phyloP scores from a whole-genome alignment of 305 asterid species.

The Salvia sclarea region DNA sequence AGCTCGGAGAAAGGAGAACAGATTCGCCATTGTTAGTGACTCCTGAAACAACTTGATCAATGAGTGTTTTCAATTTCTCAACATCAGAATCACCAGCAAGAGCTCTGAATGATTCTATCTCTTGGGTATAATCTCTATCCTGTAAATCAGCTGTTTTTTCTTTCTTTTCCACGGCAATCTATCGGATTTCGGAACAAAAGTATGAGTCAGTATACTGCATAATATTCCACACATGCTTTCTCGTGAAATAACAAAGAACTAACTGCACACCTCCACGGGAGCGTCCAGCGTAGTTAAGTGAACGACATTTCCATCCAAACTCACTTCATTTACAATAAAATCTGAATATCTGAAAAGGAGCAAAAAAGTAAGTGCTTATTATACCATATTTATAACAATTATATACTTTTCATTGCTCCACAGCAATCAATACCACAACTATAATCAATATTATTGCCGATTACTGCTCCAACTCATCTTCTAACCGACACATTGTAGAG shows the following conservation, averaged over 20 bases:
- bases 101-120: constrained; percentile 72
- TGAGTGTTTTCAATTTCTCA: constrained; percentile 50
- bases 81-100: constrained; percentile 78
- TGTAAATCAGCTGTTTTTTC: constrained; percentile 49
- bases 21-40: constrained; percentile 45
- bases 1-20: constrained; percentile 73
- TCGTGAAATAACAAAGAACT: constrained; percentile 8
- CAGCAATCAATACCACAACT: not conserved
- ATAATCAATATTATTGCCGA: not conserved
- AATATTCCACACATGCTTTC: constrained; percentile 15
- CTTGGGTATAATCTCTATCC: constrained; percentile 51
- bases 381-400: not conserved
- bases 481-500: not conserved
- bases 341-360: constrained; percentile 74
- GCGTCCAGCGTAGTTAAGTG: constrained; percentile 72
- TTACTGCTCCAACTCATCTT: not conserved
- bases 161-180: constrained; percentile 62
- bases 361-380: constrained; percentile 20
- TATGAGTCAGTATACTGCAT: constrained; percentile 25
- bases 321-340: constrained; percentile 96
- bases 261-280: constrained; percentile 62
- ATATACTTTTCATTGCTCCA: not conserved
- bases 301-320: constrained; percentile 76
- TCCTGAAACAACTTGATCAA: constrained; percentile 57
- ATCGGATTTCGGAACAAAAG: constrained; percentile 35